These are phyloP conservation scores for Patellifolia procumbens DNA, from an alignment of 179 eudicot species.

Conservation along the genomic window DNA sequence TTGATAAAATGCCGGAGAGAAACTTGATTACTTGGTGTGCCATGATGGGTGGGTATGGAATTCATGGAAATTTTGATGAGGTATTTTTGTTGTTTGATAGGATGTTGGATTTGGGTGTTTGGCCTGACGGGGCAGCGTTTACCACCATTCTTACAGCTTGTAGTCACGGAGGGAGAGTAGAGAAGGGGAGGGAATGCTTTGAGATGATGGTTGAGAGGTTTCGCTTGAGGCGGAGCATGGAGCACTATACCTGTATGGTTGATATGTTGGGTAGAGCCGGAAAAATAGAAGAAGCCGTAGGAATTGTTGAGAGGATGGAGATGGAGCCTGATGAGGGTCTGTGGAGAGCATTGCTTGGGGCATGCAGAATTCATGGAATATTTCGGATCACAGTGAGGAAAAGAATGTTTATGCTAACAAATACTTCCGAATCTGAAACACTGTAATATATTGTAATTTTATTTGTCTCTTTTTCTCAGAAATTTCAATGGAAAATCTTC, in stretches of 20 bases:
- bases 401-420: constrained; percentile 18
- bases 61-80: constrained; percentile 41
- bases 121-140: constrained; percentile 45
- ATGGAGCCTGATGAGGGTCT: constrained; percentile 50
- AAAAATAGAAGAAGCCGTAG: constrained; percentile 48
- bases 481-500: too few relatives aligned
- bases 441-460: too few relatives aligned
- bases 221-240: constrained; percentile 40
- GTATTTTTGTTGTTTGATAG: constrained; percentile 43
- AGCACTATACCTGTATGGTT: constrained; percentile 66
- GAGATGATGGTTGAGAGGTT: constrained; percentile 49
- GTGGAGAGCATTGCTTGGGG: constrained; percentile 48
- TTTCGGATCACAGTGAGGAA: constrained; percentile 39
- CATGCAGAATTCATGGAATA: constrained; percentile 41
- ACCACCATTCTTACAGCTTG: constrained; percentile 49
- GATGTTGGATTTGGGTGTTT: constrained; percentile 42
- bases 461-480: too few relatives aligned
- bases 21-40: constrained; percentile 51
- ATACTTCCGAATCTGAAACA: too few relatives aligned
- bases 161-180: constrained; percentile 51
- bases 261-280: constrained; percentile 62
- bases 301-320: constrained; percentile 46
- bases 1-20: constrained; percentile 48
- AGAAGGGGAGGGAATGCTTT: constrained; percentile 48
- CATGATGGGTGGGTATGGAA: constrained; percentile 51